Evolutionary conservation across 106 monocot genomes (phyloP).

Genomic region (Triglochin maritima): DNA sequence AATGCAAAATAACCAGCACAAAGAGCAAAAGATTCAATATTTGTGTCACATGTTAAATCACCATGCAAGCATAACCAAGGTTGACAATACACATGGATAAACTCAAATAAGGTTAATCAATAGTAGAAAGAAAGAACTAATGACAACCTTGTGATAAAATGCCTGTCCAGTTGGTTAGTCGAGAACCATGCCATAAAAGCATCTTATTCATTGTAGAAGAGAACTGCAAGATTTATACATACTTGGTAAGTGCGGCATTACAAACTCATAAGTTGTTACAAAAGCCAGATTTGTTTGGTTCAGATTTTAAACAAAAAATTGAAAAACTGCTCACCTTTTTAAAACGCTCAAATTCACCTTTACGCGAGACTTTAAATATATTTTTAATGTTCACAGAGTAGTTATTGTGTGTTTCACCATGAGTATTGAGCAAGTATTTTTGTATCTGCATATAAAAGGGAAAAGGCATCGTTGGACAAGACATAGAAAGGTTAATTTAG

Average conservation of each 20-base stretch:
- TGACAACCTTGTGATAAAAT: conserved; percentile 83
- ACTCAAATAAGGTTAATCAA: too few species aligned
- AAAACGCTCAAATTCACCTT: conserved; percentile 55
- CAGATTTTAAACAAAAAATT: too few species aligned
- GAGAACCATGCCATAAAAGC: conserved; percentile 99
- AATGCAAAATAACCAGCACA: not conserved
- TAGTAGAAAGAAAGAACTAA: not conserved
- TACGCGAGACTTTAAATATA: conserved; percentile 59
- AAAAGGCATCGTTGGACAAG: not conserved
- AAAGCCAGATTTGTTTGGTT: too few species aligned
- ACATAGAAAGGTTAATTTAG: too few species aligned
- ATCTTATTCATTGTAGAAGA: conserved; percentile 63
- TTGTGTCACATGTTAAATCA: too few species aligned
- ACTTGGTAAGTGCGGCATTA: not conserved
- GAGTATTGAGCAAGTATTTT: conserved; percentile 78
- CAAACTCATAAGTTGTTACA: too few species aligned
- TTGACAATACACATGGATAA: too few species aligned
- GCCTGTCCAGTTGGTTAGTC: conserved; percentile 89
- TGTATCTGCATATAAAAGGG: conserved; percentile 37
- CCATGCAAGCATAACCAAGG: too few species aligned
- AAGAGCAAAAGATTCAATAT: too few species aligned
- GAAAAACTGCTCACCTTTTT: conserved; percentile 34
- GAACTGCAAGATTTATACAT: conserved; percentile 40
- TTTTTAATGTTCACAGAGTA: conserved; percentile 62
- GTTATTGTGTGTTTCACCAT: conserved; percentile 73